These are phyloP conservation scores for Chionographis japonica DNA, from an alignment of 106 monocot genomes.

Conservation along the genomic window DNA sequence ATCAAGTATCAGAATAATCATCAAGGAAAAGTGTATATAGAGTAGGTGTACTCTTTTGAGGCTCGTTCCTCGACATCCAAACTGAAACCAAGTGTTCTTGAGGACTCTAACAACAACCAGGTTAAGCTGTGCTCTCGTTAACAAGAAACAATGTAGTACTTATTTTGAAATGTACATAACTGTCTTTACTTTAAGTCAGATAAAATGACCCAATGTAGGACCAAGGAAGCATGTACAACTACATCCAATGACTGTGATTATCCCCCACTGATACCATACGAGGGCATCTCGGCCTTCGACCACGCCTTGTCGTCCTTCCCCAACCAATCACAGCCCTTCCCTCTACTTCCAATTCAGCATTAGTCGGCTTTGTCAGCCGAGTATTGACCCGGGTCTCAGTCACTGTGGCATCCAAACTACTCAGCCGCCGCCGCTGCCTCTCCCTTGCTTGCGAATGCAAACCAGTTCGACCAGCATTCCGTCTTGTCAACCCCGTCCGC, in stretches of 20 bases:
- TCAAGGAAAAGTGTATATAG: not conserved
- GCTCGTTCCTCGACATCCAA: not conserved
- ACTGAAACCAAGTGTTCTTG: not conserved
- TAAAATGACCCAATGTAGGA: not conserved
- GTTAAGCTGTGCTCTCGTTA: not conserved
- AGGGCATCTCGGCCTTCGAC: constrained; percentile 13
- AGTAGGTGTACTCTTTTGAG: not conserved
- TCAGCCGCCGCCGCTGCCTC: not conserved
- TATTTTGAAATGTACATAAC: constrained; percentile 24
- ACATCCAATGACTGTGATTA: constrained; percentile 1
- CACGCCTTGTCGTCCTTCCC: constrained; percentile 33
- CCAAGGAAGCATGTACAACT: constrained; percentile 14
- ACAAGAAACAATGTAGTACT: constrained; percentile 7
- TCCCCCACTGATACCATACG: not conserved
- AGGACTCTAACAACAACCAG: not conserved
- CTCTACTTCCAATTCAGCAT: constrained; percentile 12
- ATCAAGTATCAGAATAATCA: not conserved
- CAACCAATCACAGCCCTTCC: constrained; percentile 19
- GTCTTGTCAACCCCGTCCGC: constrained; percentile 25
- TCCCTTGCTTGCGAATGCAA: constrained; percentile 14
- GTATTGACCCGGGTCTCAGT: constrained; percentile 7
- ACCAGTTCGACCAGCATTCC: constrained; percentile 20
- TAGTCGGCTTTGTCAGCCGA: not conserved
- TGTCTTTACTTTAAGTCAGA: not conserved
- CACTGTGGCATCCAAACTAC: constrained; percentile 10